Evolutionary conservation across 441 rosid genomes (phyloP).

Genomic region (Erodium texanum): DNA sequence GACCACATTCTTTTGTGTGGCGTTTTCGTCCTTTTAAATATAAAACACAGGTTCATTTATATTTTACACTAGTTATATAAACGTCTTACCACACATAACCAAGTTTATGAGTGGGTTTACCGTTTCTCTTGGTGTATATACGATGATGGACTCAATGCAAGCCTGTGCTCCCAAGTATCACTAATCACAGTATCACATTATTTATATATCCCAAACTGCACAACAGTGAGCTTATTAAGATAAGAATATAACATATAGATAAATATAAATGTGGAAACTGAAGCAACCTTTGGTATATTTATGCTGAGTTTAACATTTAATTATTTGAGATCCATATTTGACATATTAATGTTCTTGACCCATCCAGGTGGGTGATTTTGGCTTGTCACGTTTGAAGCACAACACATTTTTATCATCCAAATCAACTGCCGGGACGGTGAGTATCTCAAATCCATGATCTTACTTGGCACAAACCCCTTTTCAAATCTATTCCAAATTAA

Average conservation of each 20-base stretch:
- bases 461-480: conserved; percentile 1
- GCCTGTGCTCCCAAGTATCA: neutral
- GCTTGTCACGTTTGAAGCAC: conserved; percentile 92
- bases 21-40: neutral
- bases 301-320: neutral
- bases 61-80: neutral
- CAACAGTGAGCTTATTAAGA: too few relatives aligned
- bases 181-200: too few relatives aligned
- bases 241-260: too few relatives aligned
- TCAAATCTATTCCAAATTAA: neutral
- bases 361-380: conserved; percentile 85
- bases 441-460: conserved; percentile 18
- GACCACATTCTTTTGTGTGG: neutral
- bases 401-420: conserved; percentile 91
- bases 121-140: neutral
- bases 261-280: too few relatives aligned
- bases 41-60: too few relatives aligned
- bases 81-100: neutral
- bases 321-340: neutral
- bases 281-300: too few relatives aligned
- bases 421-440: conserved; percentile 97
- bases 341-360: conserved; percentile 8
- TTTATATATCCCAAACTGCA: too few relatives aligned
- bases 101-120: neutral
- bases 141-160: neutral